phyloP scores from a whole-genome alignment of 768 basidiomycete genomes.

The Stropharia rugosoannulata region DNA sequence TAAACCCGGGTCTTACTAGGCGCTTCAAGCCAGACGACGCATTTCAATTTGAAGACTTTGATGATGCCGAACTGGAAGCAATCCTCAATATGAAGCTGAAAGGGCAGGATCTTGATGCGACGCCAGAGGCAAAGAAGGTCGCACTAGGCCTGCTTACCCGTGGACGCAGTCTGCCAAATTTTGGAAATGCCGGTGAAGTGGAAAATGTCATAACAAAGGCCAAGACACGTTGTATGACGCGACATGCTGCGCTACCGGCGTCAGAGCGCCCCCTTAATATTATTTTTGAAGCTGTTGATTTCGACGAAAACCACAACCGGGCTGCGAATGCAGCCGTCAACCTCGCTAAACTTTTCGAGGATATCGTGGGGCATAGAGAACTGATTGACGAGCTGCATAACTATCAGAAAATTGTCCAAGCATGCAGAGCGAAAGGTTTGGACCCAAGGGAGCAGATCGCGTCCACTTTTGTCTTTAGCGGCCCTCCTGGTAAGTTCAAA shows the following conservation, averaged over 20 bases:
- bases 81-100: slow-evolving; percentile 58
- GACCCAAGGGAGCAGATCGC: slow-evolving; percentile 55
- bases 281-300: slow-evolving; percentile 55
- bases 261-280: slow-evolving; percentile 30
- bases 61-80: slow-evolving; percentile 45
- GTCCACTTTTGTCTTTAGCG: slow-evolving; percentile 70
- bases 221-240: slow-evolving; percentile 44
- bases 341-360: slow-evolving; percentile 56
- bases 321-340: slow-evolving; percentile 45
- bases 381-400: slow-evolving; percentile 46
- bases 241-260: slow-evolving; percentile 25
- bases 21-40: slow-evolving; percentile 71
- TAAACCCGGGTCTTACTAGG: slow-evolving; percentile 65
- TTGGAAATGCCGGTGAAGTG: slow-evolving; percentile 65
- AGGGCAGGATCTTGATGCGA: slow-evolving; percentile 55
- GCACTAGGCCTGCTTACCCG: slow-evolving; percentile 50
- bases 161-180: slow-evolving; percentile 51
- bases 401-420: slow-evolving; percentile 54
- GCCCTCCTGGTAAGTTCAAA: slow-evolving; percentile 55
- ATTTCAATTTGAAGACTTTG: slow-evolving; percentile 69
- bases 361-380: slow-evolving; percentile 60
- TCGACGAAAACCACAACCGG: slow-evolving; percentile 63
- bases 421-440: slow-evolving; percentile 38
- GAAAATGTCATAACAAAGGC: slow-evolving; percentile 57
- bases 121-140: slow-evolving; percentile 52